These are phyloP conservation scores for Alternaria sp. DNA, from an alignment of 2,329 filamentous ascomycete genomes.

Conservation along the genomic window DNA sequence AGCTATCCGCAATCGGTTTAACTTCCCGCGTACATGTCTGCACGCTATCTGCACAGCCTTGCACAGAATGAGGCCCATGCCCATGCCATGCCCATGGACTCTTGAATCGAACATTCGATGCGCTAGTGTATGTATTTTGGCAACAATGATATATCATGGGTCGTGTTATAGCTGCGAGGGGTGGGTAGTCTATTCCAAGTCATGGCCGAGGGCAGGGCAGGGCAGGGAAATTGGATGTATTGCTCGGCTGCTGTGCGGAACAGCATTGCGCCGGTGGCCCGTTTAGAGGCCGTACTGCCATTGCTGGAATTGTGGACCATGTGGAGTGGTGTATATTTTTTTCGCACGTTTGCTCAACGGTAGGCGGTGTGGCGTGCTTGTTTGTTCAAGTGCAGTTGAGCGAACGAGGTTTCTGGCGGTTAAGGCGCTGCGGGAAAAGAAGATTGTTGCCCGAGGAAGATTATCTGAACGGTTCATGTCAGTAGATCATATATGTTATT, in stretches of 20 bases:
- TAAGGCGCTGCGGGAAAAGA: slow-evolving; percentile 10
- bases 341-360: slow-evolving; percentile 1
- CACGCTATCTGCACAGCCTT: slow-evolving; percentile 21
- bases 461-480: slow-evolving; percentile 1
- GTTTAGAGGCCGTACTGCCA: slow-evolving; percentile 8
- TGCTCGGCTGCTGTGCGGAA: slow-evolving; percentile 13
- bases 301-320: slow-evolving; percentile 4
- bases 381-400: neutral
- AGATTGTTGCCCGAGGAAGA: slow-evolving; percentile 3
- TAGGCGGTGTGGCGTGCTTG: slow-evolving; percentile 30
- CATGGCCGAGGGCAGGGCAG: slow-evolving; percentile 4
- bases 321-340: neutral
- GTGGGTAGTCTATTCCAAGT: slow-evolving; percentile 7
- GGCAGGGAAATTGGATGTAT: slow-evolving; percentile 4
- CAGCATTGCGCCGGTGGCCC: slow-evolving; percentile 12
- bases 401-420: slow-evolving; percentile 12
- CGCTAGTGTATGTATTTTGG: slow-evolving; percentile 16
- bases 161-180: slow-evolving; percentile 2
- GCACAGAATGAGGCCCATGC: slow-evolving; percentile 16
- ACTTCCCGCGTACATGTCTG: slow-evolving; percentile 31
- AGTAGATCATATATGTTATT: neutral
- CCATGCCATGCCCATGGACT: slow-evolving; percentile 21
- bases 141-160: slow-evolving; percentile 6
- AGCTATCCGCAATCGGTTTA: slow-evolving; percentile 17
- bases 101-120: slow-evolving; percentile 23